phyloP scores from a whole-genome alignment of 2,329 filamentous ascomycete genomes.

The Spiromastix sp. region DNA sequence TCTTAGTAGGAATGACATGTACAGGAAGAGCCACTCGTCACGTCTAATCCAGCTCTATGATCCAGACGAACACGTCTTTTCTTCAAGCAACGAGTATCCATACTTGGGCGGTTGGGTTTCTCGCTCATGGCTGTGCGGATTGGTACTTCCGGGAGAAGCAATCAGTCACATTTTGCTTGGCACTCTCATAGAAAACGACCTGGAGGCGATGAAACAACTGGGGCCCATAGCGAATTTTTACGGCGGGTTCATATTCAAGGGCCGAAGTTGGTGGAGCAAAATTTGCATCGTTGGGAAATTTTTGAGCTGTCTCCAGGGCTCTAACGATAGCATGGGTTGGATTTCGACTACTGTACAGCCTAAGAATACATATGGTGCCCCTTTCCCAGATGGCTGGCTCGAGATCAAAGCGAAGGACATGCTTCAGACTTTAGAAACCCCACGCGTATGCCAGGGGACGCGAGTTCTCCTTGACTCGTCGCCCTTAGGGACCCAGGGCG shows the following conservation, averaged over 20 bases:
- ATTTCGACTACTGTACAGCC: conserved; percentile 35
- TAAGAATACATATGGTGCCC: conserved; percentile 18
- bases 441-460: conserved; percentile 36
- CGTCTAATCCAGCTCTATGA: conserved; percentile 20
- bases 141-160: conserved; percentile 44
- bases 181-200: conserved; percentile 46
- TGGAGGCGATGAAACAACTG: conserved; percentile 36
- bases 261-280: conserved; percentile 48
- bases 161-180: conserved; percentile 47
- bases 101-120: conserved; percentile 45
- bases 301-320: conserved; percentile 34
- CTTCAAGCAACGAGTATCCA: conserved; percentile 10
- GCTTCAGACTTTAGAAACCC: conserved; percentile 17
- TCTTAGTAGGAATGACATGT: conserved; percentile 20
- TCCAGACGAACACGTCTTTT: conserved; percentile 2
- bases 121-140: conserved; percentile 44
- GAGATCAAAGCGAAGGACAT: conserved; percentile 32
- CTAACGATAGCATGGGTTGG: conserved; percentile 47
- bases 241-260: conserved; percentile 43
- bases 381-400: conserved; percentile 39
- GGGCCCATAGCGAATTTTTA: conserved; percentile 43
- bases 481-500: conserved; percentile 28
- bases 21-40: conserved; percentile 19
- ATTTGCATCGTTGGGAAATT: conserved; percentile 45
- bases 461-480: conserved; percentile 29